Percentiles rank a stretch among this genome's conserved stretches.
These are phyloP conservation scores for Aspergillus indologenus DNA, from an alignment of 495 filamentous ascomycete species.

Conservation along the genomic window DNA sequence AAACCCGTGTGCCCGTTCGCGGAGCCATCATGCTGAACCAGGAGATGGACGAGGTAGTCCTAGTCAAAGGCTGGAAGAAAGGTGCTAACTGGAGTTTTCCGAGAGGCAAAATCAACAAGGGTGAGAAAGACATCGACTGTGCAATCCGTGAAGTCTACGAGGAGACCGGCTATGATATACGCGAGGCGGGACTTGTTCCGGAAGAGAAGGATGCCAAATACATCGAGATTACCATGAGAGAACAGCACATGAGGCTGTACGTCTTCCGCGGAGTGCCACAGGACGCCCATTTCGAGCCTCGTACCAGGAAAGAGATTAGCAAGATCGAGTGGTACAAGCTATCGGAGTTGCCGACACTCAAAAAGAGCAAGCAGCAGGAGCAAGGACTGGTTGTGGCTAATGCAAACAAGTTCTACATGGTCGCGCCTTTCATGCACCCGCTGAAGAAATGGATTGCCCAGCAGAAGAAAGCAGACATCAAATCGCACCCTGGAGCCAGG, in stretches of 20 bases:
- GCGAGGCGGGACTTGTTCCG: constrained; percentile 64
- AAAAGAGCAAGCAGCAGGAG: constrained; percentile 59
- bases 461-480: constrained; percentile 67
- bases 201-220: constrained; percentile 66
- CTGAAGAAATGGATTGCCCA: constrained; percentile 88
- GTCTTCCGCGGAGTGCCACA: constrained; percentile 83
- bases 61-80: constrained; percentile 98
- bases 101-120: constrained; percentile 93
- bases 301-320: constrained; percentile 94
- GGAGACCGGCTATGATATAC: constrained; percentile 88
- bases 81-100: constrained; percentile 95
- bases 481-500: constrained; percentile 23
- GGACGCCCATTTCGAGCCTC: constrained; percentile 81
- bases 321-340: constrained; percentile 91
- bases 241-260: constrained; percentile 88
- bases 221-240: constrained; percentile 83
- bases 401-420: constrained; percentile 94
- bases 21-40: constrained; percentile 91
- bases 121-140: constrained; percentile 88
- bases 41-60: constrained; percentile 82
- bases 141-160: constrained; percentile 92
- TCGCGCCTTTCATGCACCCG: constrained; percentile 82
- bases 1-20: constrained; percentile 87
- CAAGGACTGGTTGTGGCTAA: constrained; percentile 53
- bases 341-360: constrained; percentile 79